phyloP scores from a whole-genome alignment of 208 protist genomes.

The Crithidia expoeki region DNA sequence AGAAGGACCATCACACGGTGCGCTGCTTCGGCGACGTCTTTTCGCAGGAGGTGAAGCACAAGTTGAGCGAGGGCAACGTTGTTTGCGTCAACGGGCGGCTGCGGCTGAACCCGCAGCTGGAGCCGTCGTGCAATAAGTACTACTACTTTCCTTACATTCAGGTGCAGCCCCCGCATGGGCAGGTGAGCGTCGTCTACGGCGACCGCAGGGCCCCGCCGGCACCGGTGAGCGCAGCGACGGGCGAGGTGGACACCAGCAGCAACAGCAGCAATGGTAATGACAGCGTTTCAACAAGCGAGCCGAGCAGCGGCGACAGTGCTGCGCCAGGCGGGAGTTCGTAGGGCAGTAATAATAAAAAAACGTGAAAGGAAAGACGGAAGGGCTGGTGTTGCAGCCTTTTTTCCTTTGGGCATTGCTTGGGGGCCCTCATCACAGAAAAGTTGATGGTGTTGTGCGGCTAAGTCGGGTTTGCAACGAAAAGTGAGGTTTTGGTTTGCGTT shows the following conservation, averaged over 20 bases:
- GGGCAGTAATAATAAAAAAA: background rate
- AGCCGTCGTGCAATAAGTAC: conserved; percentile 87
- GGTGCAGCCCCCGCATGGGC: conserved; percentile 86
- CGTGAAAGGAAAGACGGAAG: background rate
- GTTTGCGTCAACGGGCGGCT: conserved; percentile 88
- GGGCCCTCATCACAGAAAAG: no score
- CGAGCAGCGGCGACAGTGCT: background rate
- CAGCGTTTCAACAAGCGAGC: no score
- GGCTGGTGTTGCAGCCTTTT: no score
- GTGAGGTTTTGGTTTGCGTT: no score
- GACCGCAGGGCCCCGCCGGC: conserved; percentile 59
- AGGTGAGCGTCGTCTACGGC: conserved; percentile 85
- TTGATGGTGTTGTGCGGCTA: no score
- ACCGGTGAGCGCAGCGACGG: conserved; percentile 38
- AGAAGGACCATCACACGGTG: conserved; percentile 92
- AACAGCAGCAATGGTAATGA: background rate
- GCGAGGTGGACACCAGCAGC: conserved; percentile 33
- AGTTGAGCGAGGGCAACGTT: conserved; percentile 84
- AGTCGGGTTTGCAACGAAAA: no score
- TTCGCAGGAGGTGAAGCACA: conserved; percentile 72
- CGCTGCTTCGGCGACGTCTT: conserved; percentile 92
- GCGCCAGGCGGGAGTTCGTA: background rate
- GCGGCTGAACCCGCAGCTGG: conserved; percentile 89
- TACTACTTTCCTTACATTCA: conserved; percentile 94
- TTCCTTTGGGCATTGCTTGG: no score